These are phyloP conservation scores for Coleophoma cylindrospora DNA, from an alignment of 2,329 filamentous ascomycete species.

Conservation along the genomic window DNA sequence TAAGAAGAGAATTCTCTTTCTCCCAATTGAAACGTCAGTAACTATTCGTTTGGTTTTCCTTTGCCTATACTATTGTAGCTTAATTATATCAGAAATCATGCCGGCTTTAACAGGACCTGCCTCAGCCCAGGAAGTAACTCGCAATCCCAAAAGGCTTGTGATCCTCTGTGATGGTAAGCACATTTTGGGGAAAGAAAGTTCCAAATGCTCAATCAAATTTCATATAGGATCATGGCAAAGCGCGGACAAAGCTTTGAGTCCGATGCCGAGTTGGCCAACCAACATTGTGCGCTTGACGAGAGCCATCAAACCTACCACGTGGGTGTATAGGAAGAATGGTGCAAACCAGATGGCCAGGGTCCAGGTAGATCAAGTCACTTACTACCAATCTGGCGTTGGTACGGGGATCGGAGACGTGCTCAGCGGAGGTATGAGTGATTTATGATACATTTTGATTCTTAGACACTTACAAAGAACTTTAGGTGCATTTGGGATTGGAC, in stretches of 20 bases:
- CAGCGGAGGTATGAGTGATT: not conserved
- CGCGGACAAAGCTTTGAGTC: not conserved
- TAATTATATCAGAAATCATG: no score
- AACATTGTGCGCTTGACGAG: not conserved
- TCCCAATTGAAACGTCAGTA: no score
- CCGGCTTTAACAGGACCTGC: no score
- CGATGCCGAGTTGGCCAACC: not conserved
- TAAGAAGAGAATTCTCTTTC: no score
- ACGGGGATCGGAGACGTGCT: not conserved
- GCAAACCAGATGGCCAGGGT: not conserved
- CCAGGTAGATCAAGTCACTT: not conserved
- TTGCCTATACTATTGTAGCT: no score
- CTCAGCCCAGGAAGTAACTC: no score
- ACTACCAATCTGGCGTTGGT: conserved; percentile 2
- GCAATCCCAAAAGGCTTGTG: not conserved
- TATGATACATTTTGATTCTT: no score
- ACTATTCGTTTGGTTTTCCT: no score
- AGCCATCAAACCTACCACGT: not conserved
- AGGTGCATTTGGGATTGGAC: not conserved
- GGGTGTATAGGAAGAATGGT: not conserved
- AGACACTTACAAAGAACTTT: no score
- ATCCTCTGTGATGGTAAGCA: not conserved
- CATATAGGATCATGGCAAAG: not conserved
- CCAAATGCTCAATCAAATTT: not conserved
- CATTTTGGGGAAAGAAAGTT: not conserved